Conservation (phyloP, 495 filamentous ascomycete species). For the Penicillium bovifimosum region DNA sequence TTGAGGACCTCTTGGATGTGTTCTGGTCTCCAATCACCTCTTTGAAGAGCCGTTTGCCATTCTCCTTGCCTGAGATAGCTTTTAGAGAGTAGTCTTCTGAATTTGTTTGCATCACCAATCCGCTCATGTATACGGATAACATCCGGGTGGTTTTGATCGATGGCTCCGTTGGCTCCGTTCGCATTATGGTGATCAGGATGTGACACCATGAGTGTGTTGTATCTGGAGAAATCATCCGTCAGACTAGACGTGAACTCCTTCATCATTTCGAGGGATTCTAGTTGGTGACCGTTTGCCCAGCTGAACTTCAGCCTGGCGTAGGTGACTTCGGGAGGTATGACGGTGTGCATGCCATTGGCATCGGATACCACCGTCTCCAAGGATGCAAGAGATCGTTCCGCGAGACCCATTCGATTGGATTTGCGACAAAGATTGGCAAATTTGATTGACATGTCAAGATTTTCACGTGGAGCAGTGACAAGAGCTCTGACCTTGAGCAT, state of each 20-base stretch:
- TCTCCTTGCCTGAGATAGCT: slow-evolving; percentile 94
- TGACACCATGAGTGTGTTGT: slow-evolving; percentile 49
- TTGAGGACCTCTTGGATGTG: slow-evolving; percentile 63
- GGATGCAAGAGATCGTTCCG: slow-evolving; percentile 87
- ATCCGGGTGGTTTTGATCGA: slow-evolving; percentile 41
- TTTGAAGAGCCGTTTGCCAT: slow-evolving; percentile 79
- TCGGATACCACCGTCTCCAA: slow-evolving; percentile 60
- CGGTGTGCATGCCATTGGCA: slow-evolving; percentile 44
- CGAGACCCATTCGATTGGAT: slow-evolving; percentile 88
- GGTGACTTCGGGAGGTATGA: slow-evolving; percentile 68
- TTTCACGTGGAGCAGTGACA: slow-evolving; percentile 83
- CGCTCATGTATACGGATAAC: slow-evolving; percentile 34
- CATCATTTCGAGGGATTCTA: slow-evolving; percentile 69
- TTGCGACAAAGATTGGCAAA: slow-evolving; percentile 97
- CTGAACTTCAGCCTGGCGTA: slow-evolving; percentile 94
- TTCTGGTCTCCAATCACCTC: slow-evolving; percentile 79
- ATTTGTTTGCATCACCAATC: slow-evolving; percentile 40
- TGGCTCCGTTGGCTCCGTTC: slow-evolving; percentile 58
- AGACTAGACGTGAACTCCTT: slow-evolving; percentile 76
- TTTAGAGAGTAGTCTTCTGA: slow-evolving; percentile 77
- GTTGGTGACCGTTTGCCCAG: slow-evolving; percentile 72
- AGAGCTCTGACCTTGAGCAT: slow-evolving; percentile 94
- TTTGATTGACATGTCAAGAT: slow-evolving; percentile 98
- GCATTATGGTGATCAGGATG: slow-evolving; percentile 38
- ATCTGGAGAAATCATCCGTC: slow-evolving; percentile 64